A percentile compares a stretch with the other conserved stretches of the same genome.
phyloP scores from a whole-genome alignment of 1,284 basidiomycete genomes.

The Trichosporon sp. region DNA sequence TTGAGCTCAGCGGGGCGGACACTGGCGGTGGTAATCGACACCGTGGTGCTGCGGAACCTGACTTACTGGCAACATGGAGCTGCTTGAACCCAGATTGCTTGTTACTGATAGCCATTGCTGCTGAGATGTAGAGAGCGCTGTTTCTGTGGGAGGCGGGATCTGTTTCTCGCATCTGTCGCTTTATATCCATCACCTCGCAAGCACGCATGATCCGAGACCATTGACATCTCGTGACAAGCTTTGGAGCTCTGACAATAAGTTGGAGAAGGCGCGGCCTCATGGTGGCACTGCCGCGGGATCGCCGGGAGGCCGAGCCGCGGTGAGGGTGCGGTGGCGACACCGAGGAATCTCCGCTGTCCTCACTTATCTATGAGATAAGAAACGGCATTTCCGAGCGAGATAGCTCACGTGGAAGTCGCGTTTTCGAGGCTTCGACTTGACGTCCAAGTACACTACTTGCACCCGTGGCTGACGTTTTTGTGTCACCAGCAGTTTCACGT shows the following conservation, averaged over 20 bases:
- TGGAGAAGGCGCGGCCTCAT: neutral
- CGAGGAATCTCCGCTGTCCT: neutral
- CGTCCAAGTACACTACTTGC: no score
- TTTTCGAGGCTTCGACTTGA: no score
- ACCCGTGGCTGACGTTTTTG: no score
- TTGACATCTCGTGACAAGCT: neutral
- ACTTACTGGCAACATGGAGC: conserved; percentile 17
- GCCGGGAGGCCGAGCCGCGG: neutral
- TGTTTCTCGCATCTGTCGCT: neutral
- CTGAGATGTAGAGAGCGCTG: neutral
- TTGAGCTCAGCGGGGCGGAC: neutral
- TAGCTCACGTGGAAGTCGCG: neutral
- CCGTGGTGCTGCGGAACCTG: no score
- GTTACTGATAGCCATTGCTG: neutral
- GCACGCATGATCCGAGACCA: neutral
- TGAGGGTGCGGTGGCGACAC: neutral
- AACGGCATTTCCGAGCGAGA: neutral
- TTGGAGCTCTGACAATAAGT: neutral
- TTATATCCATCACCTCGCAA: neutral
- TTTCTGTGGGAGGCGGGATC: neutral
- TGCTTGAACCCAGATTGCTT: conserved; percentile 9
- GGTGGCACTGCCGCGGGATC: neutral
- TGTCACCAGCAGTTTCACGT: no score
- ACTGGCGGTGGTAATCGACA: neutral
- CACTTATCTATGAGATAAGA: neutral